Evolutionary conservation across 2,329 filamentous ascomycete species (phyloP), one percentile per base, ranked within the genome.

Genomic region (Scytalidium sp.): DNA sequence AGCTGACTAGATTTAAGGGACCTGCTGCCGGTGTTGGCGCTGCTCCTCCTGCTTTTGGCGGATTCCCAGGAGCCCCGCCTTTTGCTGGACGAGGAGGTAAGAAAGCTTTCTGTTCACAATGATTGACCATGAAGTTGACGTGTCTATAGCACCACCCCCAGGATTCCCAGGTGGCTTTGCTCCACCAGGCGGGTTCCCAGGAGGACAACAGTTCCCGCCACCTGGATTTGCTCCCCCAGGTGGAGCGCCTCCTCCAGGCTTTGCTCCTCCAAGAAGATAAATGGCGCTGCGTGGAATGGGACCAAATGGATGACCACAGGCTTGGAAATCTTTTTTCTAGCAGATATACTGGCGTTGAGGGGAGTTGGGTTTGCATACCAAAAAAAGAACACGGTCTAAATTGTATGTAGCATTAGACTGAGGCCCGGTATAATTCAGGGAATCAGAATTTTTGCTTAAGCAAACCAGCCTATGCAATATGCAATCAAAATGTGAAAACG

Each of bases 1-100:
- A n/a, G 17, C 32, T 36, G 32, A 36, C 32, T 36, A 4, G 32
- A 36, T 56, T 45, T 40, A 56, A 83, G 80, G 81, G 93, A 25
- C 93, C 93, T 65, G 90, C 90, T 70, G 86, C 88, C 64, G 93
- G 92, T 66, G 87, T 96, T 65, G 93, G 90, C 62, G 87, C 84
- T 52, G 87, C 83, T 49, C 87, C 88, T 48, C 75, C 78, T 17
- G 76, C 75, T 42, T 73, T 75, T 51, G 75, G 72, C 56, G 76
- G 75, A 23, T 79, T 80, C 59, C 77, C 80, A 50, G 59, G 80
- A 75, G 56, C 75, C 42, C 73, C 74, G 44, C 72, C 73, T 40
- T 78, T 78, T 63, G 71, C 68, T 59, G 74, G 73, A 45, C 68
- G 76, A 67, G 82, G 76, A 66, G 82, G 75, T 78, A 71, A 68